These are phyloP conservation scores for Coemansia sp. DNA, from an alignment of 192 early-diverging fungal genomes.

Conservation along the genomic window DNA sequence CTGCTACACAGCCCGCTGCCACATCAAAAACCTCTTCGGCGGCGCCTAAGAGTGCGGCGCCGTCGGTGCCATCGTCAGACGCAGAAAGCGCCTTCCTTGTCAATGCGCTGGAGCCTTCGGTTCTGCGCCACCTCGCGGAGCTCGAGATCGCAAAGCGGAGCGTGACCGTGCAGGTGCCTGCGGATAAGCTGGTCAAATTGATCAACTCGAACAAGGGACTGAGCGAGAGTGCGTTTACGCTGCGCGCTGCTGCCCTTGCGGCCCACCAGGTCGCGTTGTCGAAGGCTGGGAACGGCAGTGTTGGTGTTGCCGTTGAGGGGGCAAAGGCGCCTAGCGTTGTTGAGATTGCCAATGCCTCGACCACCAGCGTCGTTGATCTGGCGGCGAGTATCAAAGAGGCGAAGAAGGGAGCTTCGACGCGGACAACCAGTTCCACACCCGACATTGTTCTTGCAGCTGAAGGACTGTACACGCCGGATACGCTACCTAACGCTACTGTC, in stretches of 20 bases:
- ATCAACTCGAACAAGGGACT: conserved; percentile 25
- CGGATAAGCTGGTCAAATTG: conserved; percentile 30
- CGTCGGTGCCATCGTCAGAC: conserved; percentile 15
- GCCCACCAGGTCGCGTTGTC: conserved; percentile 42
- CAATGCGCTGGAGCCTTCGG: conserved; percentile 43
- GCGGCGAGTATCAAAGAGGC: conserved; percentile 31
- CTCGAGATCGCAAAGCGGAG: conserved; percentile 40
- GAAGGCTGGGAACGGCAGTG: conserved; percentile 56
- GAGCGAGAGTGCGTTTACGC: conserved; percentile 21
- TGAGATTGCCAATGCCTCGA: conserved; percentile 32
- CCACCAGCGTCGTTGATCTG: conserved; percentile 28
- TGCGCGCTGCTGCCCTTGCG: conserved; percentile 45
- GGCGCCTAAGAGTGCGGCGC: not conserved
- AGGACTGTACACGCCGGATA: conserved; percentile 55
- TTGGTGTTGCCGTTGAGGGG: conserved; percentile 63
- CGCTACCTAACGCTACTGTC: conserved; percentile 58
- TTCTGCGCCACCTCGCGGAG: conserved; percentile 41
- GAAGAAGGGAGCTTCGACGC: not conserved
- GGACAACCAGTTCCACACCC: not conserved
- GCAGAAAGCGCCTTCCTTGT: conserved; percentile 45
- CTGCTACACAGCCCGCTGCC: conserved; percentile 9
- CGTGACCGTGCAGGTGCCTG: conserved; percentile 38
- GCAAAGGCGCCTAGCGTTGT: conserved; percentile 25
- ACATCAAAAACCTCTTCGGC: not conserved
- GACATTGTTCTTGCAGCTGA: conserved; percentile 29